These are phyloP conservation scores for Hemileccinum impolitum DNA, from an alignment of 768 basidiomycete genomes.

Conservation along the genomic window DNA sequence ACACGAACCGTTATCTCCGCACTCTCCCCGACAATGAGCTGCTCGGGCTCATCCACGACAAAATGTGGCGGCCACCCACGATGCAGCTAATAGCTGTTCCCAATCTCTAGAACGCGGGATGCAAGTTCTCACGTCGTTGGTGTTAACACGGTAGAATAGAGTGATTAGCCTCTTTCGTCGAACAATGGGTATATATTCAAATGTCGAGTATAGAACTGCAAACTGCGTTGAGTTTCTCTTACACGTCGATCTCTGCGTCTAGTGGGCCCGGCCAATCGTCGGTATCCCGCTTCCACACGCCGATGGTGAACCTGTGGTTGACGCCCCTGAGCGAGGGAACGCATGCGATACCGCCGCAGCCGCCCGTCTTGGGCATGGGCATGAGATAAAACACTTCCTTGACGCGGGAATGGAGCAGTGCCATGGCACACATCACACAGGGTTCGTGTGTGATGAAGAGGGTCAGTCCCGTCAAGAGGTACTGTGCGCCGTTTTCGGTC, in stretches of 20 bases:
- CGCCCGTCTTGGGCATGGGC: conserved; percentile 77
- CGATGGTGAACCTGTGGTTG: conserved; percentile 84
- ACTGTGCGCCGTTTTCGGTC: conserved; percentile 65
- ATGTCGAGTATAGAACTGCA: no score
- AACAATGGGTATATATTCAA: no score
- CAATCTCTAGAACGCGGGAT: conserved; percentile 12
- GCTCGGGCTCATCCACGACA: conserved; percentile 47
- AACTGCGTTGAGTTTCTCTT: not conserved
- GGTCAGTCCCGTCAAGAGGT: conserved; percentile 80
- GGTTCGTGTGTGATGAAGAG: conserved; percentile 96
- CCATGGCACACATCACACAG: conserved; percentile 98
- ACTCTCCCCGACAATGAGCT: conserved; percentile 46
- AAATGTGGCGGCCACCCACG: conserved; percentile 51
- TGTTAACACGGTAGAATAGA: not conserved
- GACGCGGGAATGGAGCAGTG: conserved; percentile 90
- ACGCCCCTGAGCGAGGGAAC: conserved; percentile 80
- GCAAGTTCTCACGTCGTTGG: not conserved
- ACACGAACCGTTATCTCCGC: conserved; percentile 45
- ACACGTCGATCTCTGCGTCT: conserved; percentile 29
- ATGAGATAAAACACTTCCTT: conserved; percentile 76
- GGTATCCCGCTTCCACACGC: conserved; percentile 50
- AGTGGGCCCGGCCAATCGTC: conserved; percentile 12
- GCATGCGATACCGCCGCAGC: conserved; percentile 74
- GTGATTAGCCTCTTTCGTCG: no score
- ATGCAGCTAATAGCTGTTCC: not conserved